Base-by-base conservation (phyloP, 768 basidiomycete species). In the Dendrothele bispora region DNA sequence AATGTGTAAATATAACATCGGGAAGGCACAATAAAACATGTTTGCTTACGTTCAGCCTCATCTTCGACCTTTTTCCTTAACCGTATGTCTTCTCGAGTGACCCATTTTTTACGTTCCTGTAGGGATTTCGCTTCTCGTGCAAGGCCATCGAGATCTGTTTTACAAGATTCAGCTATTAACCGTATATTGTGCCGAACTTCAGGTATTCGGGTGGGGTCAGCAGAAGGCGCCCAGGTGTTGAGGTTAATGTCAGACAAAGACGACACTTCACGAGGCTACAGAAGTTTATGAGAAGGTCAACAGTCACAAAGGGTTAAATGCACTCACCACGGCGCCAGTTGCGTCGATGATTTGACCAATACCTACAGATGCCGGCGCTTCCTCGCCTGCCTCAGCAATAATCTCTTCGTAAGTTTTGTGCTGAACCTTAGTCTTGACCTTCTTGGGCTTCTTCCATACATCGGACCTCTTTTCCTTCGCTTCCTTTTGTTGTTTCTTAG, bases 351-450 rank as follows among this genome's bases (percentile, higher is more conserved):
- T 94, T 58, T 86, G 82, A 2, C 94, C 97, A 39, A 94, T 63
- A 6, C 83, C 82, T 2, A 80, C 58, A 3, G 69, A 56, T 7
- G 74, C 57, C 0, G 70, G 64, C 3, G 60, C 55, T 28, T 84
- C 80, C 51, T 83, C 75, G 0, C 87, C 91, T 20, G 91, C 85
- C 61, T 95, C 93, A 2, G 90, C 87, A 43, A 99, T 64, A 45
- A 98, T 91, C 66, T 99, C 83, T 66, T 99, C 97, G 61, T 98
- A 99, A 0, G 94, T 93, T 76, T 95, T 97, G 72, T 98, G 94
- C 61, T 92, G 85, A 27, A 94, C 72, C 66, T 83, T 91, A 18
- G 79, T 83, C 68, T 91, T 97, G 46, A 83, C 75, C 64, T 88
- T 94, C 76, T 82, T 89, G 6, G 88, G 82, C 51, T 80, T 80